Evolutionary conservation across 1,284 basidiomycete genomes (phyloP).

Genomic region (Trametes pubescens): DNA sequence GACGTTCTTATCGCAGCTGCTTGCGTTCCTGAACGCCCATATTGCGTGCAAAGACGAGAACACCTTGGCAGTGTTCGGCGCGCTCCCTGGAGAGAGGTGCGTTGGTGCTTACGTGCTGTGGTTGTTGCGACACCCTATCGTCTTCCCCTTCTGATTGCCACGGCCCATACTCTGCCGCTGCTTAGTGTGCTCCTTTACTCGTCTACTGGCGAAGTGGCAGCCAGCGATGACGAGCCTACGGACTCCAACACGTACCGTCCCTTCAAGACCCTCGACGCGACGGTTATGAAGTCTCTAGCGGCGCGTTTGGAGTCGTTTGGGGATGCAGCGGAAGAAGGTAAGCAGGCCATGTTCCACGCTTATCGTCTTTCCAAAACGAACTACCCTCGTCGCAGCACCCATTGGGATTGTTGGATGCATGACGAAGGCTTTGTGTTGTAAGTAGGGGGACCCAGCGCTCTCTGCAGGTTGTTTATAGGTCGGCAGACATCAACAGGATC

Average conservation of each 20-base stretch:
- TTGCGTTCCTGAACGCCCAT: constrained; percentile 94
- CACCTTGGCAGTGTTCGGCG: constrained; percentile 90
- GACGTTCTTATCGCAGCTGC: constrained; percentile 79
- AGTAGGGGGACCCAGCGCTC: constrained; percentile 41
- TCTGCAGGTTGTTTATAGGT: constrained; percentile 16
- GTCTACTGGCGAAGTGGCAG: constrained; percentile 56
- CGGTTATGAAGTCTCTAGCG: constrained; percentile 69
- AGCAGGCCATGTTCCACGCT: constrained; percentile 20
- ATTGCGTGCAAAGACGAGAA: constrained; percentile 93
- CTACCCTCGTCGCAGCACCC: constrained; percentile 52
- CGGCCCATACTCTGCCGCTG: background rate
- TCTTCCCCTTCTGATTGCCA: background rate
- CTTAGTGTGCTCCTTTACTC: constrained; percentile 79
- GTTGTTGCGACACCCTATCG: background rate
- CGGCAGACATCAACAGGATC: constrained; percentile 85
- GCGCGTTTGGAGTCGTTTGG: constrained; percentile 66
- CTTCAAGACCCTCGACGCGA: constrained; percentile 78
- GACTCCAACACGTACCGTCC: constrained; percentile 87
- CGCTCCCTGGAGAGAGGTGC: constrained; percentile 82
- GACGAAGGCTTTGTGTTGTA: constrained; percentile 91
- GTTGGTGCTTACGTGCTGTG: constrained; percentile 35
- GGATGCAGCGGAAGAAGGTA: constrained; percentile 59
- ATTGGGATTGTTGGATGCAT: constrained; percentile 87
- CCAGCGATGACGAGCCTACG: constrained; percentile 49
- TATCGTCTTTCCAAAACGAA: constrained; percentile 22